A percentile compares a stretch with the other conserved stretches of the same genome.
Conservation (phyloP, 73 alveolate species). For the Effrenium voratum region DNA sequence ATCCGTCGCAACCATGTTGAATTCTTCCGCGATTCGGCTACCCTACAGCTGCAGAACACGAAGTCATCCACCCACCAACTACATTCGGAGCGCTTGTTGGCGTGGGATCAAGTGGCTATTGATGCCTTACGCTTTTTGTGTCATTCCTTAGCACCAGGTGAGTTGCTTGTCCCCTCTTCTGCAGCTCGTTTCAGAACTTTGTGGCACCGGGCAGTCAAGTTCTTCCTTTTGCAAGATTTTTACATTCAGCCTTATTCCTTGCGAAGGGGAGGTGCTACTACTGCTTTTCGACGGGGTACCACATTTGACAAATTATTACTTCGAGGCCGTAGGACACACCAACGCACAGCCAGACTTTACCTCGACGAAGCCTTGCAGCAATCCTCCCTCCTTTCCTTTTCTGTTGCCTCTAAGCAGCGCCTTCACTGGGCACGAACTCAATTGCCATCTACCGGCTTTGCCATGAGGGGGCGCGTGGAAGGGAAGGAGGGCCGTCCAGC, state of each 20-base stretch:
- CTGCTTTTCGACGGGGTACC: background rate
- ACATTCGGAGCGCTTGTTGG: background rate
- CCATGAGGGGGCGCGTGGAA: slow-evolving; percentile 21
- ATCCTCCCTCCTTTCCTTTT: background rate
- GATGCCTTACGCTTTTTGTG: background rate
- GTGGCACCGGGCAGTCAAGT: slow-evolving; percentile 1
- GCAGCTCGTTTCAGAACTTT: background rate
- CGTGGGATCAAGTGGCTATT: background rate
- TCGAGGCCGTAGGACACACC: background rate
- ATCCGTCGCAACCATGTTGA: background rate
- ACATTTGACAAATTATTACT: background rate
- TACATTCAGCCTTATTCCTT: background rate
- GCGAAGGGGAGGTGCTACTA: background rate
- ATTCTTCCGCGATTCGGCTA: background rate
- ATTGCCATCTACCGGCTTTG: background rate
- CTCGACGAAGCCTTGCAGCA: background rate
- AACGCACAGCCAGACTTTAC: background rate
- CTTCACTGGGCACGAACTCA: background rate
- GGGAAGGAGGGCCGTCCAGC: too few relatives aligned
- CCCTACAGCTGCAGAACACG: background rate
- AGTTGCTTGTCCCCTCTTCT: background rate
- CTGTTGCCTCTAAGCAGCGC: background rate
- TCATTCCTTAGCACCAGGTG: background rate
- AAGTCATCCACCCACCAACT: background rate
- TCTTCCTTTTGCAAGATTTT: background rate